Conservation (phyloP, 1,284 basidiomycete genomes). For the Tetrapyrgos nigripes region DNA sequence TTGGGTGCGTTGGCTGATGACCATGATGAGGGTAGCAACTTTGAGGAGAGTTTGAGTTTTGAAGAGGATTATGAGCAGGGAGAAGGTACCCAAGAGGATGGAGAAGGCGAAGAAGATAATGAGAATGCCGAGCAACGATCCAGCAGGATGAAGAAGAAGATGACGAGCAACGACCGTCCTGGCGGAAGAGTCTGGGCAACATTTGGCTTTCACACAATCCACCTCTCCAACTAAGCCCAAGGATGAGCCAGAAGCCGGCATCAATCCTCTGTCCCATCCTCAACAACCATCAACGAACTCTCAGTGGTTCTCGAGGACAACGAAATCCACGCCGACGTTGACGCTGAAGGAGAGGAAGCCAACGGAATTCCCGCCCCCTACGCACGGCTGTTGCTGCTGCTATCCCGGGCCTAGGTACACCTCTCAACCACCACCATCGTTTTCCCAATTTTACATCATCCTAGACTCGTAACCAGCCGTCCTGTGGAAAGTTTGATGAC, state of each 20-base stretch:
- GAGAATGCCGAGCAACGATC: too few relatives aligned
- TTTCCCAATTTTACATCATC: conserved; percentile 5
- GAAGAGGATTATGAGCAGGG: conserved; percentile 30
- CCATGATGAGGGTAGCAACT: conserved; percentile 36
- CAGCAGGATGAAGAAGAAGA: conserved; percentile 22
- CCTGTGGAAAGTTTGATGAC: too few relatives aligned
- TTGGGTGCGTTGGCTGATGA: conserved; percentile 47
- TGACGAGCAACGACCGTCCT: conserved; percentile 22
- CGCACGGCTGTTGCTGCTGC: too few relatives aligned
- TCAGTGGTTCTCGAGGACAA: neutral
- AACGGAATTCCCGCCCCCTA: conserved; percentile 1
- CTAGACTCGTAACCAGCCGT: too few relatives aligned
- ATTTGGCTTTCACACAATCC: conserved; percentile 43
- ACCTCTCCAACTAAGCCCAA: conserved; percentile 23
- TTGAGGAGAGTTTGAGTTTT: too few relatives aligned
- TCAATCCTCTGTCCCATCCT: neutral
- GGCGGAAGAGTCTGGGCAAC: conserved; percentile 42
- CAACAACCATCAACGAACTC: neutral
- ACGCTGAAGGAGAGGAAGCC: too few relatives aligned
- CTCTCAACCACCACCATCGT: neutral
- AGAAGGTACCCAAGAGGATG: conserved; percentile 20
- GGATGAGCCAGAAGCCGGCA: conserved; percentile 22
- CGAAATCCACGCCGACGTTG: too few relatives aligned
- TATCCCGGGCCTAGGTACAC: too few relatives aligned
- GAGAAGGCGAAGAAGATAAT: conserved; percentile 25